Evolutionary conservation across 345 rosid species (phyloP).

Genomic region (Tarenaya hassleriana): DNA sequence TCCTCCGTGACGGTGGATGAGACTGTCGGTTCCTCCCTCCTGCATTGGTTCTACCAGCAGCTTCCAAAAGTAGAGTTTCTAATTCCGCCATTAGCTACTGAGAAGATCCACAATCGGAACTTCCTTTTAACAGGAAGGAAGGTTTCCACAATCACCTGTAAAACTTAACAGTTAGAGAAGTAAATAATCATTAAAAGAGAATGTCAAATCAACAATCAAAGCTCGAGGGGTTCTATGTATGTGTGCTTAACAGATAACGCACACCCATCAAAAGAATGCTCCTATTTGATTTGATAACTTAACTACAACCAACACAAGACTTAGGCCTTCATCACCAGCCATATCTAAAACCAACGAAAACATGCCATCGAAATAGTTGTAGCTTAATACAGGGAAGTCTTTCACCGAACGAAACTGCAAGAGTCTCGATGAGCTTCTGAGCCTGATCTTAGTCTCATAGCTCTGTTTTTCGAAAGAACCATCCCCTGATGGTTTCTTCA

Average conservation of each 20-base stretch:
- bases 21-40: constrained; percentile 55
- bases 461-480: too few relatives aligned
- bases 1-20: constrained; percentile 48
- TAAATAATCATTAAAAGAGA: background rate
- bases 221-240: background rate
- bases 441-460: too few relatives aligned
- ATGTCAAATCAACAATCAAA: background rate
- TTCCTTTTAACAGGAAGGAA: background rate
- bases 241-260: background rate
- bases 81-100: constrained; percentile 59
- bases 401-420: too few relatives aligned
- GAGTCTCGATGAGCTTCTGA: too few relatives aligned
- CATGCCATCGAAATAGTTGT: too few relatives aligned
- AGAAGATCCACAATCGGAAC: background rate
- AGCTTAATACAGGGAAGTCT: too few relatives aligned
- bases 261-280: too few relatives aligned
- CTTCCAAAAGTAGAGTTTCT: constrained; percentile 89
- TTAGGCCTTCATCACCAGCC: too few relatives aligned
- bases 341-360: too few relatives aligned
- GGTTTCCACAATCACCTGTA: constrained; percentile 23
- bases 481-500: too few relatives aligned
- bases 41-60: constrained; percentile 82
- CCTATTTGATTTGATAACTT: too few relatives aligned
- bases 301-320: too few relatives aligned
- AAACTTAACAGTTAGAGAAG: constrained; percentile 1